A percentile compares a stretch with the other conserved stretches of the same genome.
phyloP scores from a whole-genome alignment of 1,284 basidiomycete species.

The Mycosarcoma mackinlayi region DNA sequence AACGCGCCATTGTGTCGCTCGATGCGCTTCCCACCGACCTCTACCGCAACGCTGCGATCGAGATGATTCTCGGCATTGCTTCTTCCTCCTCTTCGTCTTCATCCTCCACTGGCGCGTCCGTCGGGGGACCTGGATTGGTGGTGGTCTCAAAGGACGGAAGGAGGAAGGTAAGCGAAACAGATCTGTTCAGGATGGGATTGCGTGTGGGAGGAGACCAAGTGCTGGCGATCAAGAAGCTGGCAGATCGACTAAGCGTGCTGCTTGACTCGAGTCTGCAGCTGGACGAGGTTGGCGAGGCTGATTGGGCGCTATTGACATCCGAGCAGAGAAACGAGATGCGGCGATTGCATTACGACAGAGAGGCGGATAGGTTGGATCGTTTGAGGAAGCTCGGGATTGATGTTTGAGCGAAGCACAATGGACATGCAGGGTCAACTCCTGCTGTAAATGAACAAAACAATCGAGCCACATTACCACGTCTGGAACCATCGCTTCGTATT shows the following conservation, averaged over 20 bases:
- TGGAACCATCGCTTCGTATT: too few relatives aligned
- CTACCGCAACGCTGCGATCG: constrained; percentile 62
- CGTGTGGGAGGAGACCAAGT: constrained; percentile 61
- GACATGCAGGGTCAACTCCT: background rate
- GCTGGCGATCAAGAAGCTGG: constrained; percentile 55
- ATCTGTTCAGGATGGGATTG: constrained; percentile 64
- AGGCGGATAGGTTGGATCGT: constrained; percentile 47
- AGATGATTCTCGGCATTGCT: constrained; percentile 65
- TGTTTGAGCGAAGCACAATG: constrained; percentile 5
- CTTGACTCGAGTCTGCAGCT: constrained; percentile 39
- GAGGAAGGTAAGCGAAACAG: constrained; percentile 59
- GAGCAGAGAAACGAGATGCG: constrained; percentile 47
- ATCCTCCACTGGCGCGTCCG: constrained; percentile 29
- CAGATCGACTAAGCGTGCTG: constrained; percentile 54
- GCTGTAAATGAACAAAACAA: background rate
- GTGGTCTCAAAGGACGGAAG: constrained; percentile 25
- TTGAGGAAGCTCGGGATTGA: constrained; percentile 55
- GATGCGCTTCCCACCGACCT: constrained; percentile 58
- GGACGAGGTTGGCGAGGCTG: constrained; percentile 45
- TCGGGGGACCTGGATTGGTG: constrained; percentile 14
- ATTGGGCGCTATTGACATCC: constrained; percentile 22
- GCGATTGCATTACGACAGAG: constrained; percentile 35
- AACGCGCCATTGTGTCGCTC: constrained; percentile 58
- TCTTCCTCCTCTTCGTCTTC: constrained; percentile 21
- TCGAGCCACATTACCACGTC: constrained; percentile 2